Evolutionary conservation across 371 early-diverging fungal genomes (phyloP), one percentile per base, ranked within the genome.

Genomic region (Ordospora colligata): DNA sequence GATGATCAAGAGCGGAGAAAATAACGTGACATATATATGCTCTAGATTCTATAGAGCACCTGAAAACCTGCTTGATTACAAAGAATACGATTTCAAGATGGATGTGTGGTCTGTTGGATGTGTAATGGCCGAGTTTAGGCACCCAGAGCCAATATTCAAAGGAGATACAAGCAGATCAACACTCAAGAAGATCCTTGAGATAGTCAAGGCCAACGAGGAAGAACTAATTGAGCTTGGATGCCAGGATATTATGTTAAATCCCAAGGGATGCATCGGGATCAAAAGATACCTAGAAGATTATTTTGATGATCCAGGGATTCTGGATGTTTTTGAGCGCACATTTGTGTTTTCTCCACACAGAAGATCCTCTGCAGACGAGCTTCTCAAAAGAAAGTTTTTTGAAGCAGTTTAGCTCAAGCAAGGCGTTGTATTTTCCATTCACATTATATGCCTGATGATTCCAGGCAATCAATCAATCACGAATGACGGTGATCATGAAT

Each of bases 21-120:
- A 91, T 43, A 96, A 96, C 84, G 93, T 94, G 62, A 90, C 92
- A 63, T 96, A 96, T 84, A 94, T 96, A 64, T 95, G 96, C 84
- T 95, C 96, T 25, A 88, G 96, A 75, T 95, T 94, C 85, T 97
- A 97, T 86, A 88, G 97, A 62, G 94, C 95, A 14, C 97, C 97
- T 0, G 97, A 96, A 87, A 88, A 95, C 65, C 93, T 96, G 47
- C 92, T 96, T 84, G 94, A 93, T n/a, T 90, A 92, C 46, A 91
- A 91, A 53, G 90, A 90, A 83, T 96, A 96, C 86, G 90, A 90
- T 23, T 88, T 89, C 72, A 88, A 88, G 70, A 93, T 95, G 77
- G 91, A 78, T 43, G 37, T 78, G 12, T 78, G 78, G 78, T 53
- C 78, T 17, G 32, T 58, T 12, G 73, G 69, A 51, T 63, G 52